Conservation (phyloP, 306 rosid species). For the Pterocarpus santalinus region DNA sequence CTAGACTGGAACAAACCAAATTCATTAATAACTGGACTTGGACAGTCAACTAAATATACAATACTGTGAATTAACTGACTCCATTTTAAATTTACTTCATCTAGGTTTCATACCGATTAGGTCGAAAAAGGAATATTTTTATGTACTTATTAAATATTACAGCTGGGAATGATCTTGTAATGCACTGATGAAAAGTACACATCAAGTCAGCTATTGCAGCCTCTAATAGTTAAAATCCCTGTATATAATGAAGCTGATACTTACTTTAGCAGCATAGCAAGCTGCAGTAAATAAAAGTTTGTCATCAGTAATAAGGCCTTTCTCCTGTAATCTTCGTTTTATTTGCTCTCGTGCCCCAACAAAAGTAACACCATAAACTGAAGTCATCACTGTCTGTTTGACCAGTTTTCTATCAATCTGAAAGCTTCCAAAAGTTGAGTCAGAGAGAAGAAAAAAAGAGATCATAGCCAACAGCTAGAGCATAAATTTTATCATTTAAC, state of each 20-base stretch:
- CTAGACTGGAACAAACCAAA: not conserved
- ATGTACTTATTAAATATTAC: not conserved
- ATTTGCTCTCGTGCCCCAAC: constrained; percentile 92
- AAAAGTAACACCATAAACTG: constrained; percentile 88
- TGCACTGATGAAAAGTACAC: not conserved
- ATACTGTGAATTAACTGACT: not conserved
- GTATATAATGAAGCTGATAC: constrained; percentile 37
- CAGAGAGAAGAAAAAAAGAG: constrained; percentile 21
- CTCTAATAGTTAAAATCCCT: constrained; percentile 19
- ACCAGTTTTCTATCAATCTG: constrained; percentile 91
- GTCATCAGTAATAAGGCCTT: constrained; percentile 78
- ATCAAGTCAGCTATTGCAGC: constrained; percentile 21
- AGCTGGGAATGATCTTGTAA: constrained; percentile 15
- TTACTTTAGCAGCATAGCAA: constrained; percentile 89
- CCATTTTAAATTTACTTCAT: constrained; percentile 17
- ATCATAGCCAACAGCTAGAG: constrained; percentile 13
- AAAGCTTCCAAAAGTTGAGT: constrained; percentile 49
- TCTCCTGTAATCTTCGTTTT: constrained; percentile 81
- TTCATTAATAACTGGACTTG: constrained; percentile 7
- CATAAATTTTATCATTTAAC: constrained; percentile 15
- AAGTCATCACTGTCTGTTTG: constrained; percentile 92
- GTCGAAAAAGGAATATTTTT: not conserved
- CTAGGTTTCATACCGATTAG: constrained; percentile 7
- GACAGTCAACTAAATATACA: constrained; percentile 9
- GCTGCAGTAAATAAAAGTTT: constrained; percentile 69